These are phyloP conservation scores for Boletus sp. DNA, from an alignment of 768 basidiomycete genomes.

Conservation along the genomic window DNA sequence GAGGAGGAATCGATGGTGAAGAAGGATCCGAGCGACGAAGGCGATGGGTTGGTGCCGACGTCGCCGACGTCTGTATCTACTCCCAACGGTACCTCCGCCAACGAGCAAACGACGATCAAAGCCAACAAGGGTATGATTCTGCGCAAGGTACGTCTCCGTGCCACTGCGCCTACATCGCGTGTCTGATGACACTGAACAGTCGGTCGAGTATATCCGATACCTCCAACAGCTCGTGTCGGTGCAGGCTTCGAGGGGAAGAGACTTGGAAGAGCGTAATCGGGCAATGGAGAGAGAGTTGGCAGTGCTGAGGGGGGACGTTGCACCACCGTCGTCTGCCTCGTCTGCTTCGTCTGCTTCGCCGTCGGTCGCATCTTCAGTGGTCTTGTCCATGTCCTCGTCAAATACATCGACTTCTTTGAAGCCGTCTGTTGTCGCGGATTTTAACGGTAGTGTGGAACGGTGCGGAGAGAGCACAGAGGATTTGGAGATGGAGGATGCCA, in stretches of 20 bases:
- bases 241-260: constrained; percentile 73
- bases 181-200: constrained; percentile 27
- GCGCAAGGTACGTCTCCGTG: constrained; percentile 51
- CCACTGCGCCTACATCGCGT: not conserved
- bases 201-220: constrained; percentile 60
- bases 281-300: constrained; percentile 30
- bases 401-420: constrained; percentile 4
- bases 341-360: constrained; percentile 20
- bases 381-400: constrained; percentile 20
- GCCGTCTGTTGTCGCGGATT: constrained; percentile 4
- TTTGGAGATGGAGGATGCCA: constrained; percentile 20
- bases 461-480: constrained; percentile 5
- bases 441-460: not conserved
- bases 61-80: constrained; percentile 21
- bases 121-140: constrained; percentile 96
- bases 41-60: constrained; percentile 19
- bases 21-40: constrained; percentile 30
- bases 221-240: constrained; percentile 82
- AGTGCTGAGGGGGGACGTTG: constrained; percentile 20
- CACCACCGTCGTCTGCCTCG: constrained; percentile 3
- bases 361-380: constrained; percentile 13
- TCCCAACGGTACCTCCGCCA: constrained; percentile 7
- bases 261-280: constrained; percentile 71
- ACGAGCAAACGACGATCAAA: constrained; percentile 56
- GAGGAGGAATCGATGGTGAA: constrained; percentile 27